Base-by-base conservation (phyloP, 1,284 basidiomycete species). In the Rhodotorula mucilaginosa region DNA sequence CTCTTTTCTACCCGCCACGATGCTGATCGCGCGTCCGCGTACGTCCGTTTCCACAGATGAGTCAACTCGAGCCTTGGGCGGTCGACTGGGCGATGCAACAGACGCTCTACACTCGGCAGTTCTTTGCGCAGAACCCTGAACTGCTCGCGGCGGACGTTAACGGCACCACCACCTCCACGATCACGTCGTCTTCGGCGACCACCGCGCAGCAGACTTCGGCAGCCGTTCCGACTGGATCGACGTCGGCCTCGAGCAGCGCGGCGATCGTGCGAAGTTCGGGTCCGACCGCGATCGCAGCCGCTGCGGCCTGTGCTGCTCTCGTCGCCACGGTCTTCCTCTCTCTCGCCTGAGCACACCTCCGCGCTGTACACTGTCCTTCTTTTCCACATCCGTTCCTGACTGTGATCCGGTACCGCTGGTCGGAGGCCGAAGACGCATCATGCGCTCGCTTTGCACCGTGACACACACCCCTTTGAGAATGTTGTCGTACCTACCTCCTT, bases 31-130 rank as follows among this genome's bases (percentile, higher is more conserved):
- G 12, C 34, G 34, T 8, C 34, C 34, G 6, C 5, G 34, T 34
- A 34, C 34, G 6, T 8, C 5, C 34, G 34, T 26, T 3, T 26
- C 26, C 12, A 48, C 46, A 46, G 52, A 61, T 60, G 15, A 26
- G 26, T 23, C 65, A 64, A n/a, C 21, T 74, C 29, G 64, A 64
- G 29, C 61, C 65, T 10, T 67, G 65, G 67, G 65, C 68, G 0
- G 39, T 69, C 13, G 49, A 67, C n/a, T 46, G 19, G 26, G 60
- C 70, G 8, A 59, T 63, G 52, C 54, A 68, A 47, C 23, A 48
- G 10, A 65, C 60, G 7, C 66, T 68, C 46, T 56, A 59, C 39
- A 68, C 70, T 21, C 68, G 72, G 13, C 68, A 70, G 49, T 70
- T 47, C 68, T 65, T 63, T 44, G 68, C 68, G 46, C 21, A 29